Conservation (phyloP, 768 basidiomycete species). For the Coprinopsis marcescibilis region DNA sequence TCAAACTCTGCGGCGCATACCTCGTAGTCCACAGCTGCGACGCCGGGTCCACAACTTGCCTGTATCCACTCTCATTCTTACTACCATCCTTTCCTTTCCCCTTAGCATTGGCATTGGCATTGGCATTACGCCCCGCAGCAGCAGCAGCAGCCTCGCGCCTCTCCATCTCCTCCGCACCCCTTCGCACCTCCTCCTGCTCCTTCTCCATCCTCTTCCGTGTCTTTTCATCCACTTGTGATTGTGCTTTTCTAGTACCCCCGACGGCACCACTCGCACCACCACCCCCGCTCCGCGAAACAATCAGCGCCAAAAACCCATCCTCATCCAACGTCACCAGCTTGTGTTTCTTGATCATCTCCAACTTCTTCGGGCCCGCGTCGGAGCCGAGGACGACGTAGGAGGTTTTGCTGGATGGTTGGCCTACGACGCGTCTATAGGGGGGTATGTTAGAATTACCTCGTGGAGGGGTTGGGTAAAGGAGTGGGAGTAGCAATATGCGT, state of each 20-base stretch:
- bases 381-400: constrained; percentile 85
- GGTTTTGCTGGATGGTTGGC: constrained; percentile 86
- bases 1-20: constrained; percentile 83
- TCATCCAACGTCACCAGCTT: constrained; percentile 71
- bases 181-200: constrained; percentile 73
- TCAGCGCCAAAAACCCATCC: constrained; percentile 81
- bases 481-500: too few species aligned
- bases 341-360: constrained; percentile 83
- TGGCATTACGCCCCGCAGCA: too few species aligned
- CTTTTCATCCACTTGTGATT: constrained; percentile 35
- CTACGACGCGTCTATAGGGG: constrained; percentile 66
- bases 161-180: constrained; percentile 75
- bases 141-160: too few species aligned
- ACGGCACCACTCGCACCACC: too few species aligned
- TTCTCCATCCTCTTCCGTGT: constrained; percentile 78
- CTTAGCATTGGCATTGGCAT: too few species aligned
- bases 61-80: constrained; percentile 74
- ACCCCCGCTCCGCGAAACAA: constrained; percentile 65
- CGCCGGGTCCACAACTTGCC: constrained; percentile 38
- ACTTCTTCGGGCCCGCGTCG: constrained; percentile 83
- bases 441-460: background rate
- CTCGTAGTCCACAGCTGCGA: constrained; percentile 91
- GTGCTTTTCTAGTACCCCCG: too few species aligned
- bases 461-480: background rate
- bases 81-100: constrained; percentile 71